Conservation (phyloP, 2,329 filamentous ascomycete genomes). For the Lecanicillium sp. region DNA sequence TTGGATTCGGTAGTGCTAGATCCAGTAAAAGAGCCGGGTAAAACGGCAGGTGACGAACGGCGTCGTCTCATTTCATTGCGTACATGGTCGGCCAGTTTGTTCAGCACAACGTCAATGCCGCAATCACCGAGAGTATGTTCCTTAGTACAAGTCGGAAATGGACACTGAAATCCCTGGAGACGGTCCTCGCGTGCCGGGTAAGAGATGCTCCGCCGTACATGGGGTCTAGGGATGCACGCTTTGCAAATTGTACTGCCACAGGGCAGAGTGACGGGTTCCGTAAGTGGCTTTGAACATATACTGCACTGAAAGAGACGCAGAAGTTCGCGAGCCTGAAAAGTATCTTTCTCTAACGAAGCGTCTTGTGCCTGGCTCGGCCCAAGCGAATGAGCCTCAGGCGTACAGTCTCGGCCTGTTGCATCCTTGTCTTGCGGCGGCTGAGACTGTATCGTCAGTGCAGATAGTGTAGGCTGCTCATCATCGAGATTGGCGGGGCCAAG, state of each 20-base stretch:
- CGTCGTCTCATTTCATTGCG: constrained; percentile 36
- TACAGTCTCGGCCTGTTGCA: too few species aligned
- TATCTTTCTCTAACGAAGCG: too few species aligned
- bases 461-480: too few species aligned
- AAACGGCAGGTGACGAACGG: not conserved
- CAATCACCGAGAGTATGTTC: constrained; percentile 76
- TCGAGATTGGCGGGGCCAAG: too few species aligned
- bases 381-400: too few species aligned
- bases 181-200: constrained; percentile 65
- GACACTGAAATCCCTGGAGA: constrained; percentile 65
- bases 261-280: constrained; percentile 64
- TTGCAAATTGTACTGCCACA: constrained; percentile 76
- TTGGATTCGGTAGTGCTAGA: too few species aligned
- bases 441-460: too few species aligned
- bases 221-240: constrained; percentile 60
- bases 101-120: constrained; percentile 65
- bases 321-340: too few species aligned
- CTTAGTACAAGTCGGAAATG: constrained; percentile 53
- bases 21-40: too few species aligned
- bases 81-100: constrained; percentile 58
- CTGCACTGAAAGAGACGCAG: constrained; percentile 71
- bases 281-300: constrained; percentile 60
- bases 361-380: too few species aligned
- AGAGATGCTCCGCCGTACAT: constrained; percentile 60
- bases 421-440: too few species aligned